Base-by-base conservation (phyloP, 2,329 filamentous ascomycete species). In the Colletotrichum limetticola region DNA sequence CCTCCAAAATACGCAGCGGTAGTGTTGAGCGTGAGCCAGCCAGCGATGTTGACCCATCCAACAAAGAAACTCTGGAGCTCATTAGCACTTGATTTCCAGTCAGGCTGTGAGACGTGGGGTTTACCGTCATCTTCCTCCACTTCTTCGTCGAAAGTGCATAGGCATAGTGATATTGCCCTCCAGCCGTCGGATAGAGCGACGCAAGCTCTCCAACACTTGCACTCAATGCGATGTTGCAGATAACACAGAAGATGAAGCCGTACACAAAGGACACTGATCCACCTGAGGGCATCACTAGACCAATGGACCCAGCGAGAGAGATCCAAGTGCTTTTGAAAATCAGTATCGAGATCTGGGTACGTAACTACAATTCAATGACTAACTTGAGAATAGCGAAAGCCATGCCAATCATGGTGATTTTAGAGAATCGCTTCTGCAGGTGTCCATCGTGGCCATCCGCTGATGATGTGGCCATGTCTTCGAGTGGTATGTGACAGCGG, bases 101-200 rank as follows among this genome's bases (percentile, higher is more conserved):
- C 14, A 30, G 32, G 19, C 19, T 49, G 42, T 11, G 42, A 3
- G 9, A 0, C 11, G 52, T 9, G 0, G 1, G 30, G 68, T 77
- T 30, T 68, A 84, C 83, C 78, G 83, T 80, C 0, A 78, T 67
- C 42, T 79, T 82, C 62, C 78, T 83, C 83, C 84, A 86, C 22
- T 74, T 76, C 0, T 83, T 78, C 3, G 81, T 80, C 32, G 80
- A 84, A 9, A 86, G 64, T 0, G 83, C 82, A 73, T 83, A 84
- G 2, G 83, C 83, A 30, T 84, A 85, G 62, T 86, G 83, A 76
- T 86, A 86, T 58, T 86, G 85, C 0, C 85, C 85, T 8, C 84
- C 85, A 0, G 85, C 83, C 0, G 85, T 87, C 0, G 84, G 85
- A 83, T 84, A 87, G 56, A 86, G 82, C 2, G 83, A 82, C 0